Evolutionary conservation across 169 alveolate genomes (phyloP).

Genomic region (Plasmodium inui): DNA sequence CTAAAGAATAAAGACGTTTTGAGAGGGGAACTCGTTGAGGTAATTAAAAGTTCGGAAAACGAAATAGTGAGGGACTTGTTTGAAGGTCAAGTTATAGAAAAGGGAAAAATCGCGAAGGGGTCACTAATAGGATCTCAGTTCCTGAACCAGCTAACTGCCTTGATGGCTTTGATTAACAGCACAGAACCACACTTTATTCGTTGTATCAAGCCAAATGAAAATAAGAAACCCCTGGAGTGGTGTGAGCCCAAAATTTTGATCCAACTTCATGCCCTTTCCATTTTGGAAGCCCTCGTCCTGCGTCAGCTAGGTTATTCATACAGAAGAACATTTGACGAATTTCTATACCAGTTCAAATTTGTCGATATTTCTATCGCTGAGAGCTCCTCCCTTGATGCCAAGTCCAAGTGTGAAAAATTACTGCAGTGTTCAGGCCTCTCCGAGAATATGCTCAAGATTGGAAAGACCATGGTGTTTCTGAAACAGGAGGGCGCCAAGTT

Average conservation of each 20-base stretch:
- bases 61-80: conserved; percentile 85
- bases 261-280: conserved; percentile 93
- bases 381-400: conserved; percentile 83
- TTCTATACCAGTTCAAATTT: conserved; percentile 89
- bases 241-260: conserved; percentile 89
- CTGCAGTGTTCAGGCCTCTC: conserved; percentile 80
- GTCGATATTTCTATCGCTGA: conserved; percentile 85
- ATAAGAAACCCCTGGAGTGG: conserved; percentile 92
- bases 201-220: conserved; percentile 93
- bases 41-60: conserved; percentile 87
- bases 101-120: conserved; percentile 93
- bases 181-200: conserved; percentile 93
- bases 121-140: conserved; percentile 93
- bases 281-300: conserved; percentile 92
- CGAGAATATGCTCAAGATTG: conserved; percentile 81
- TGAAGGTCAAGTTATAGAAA: conserved; percentile 87
- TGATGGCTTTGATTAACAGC: conserved; percentile 90
- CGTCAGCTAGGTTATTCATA: conserved; percentile 92
- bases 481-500: conserved; percentile 90
- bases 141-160: conserved; percentile 87
- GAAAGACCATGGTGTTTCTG: conserved; percentile 92
- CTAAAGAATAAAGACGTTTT: conserved; percentile 90
- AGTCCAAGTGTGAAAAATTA: conserved; percentile 80
- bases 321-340: conserved; percentile 90
- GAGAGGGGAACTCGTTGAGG: conserved; percentile 91